These are phyloP conservation scores for Dothistroma pini DNA, from an alignment of 2,329 filamentous ascomycete genomes.

Conservation along the genomic window DNA sequence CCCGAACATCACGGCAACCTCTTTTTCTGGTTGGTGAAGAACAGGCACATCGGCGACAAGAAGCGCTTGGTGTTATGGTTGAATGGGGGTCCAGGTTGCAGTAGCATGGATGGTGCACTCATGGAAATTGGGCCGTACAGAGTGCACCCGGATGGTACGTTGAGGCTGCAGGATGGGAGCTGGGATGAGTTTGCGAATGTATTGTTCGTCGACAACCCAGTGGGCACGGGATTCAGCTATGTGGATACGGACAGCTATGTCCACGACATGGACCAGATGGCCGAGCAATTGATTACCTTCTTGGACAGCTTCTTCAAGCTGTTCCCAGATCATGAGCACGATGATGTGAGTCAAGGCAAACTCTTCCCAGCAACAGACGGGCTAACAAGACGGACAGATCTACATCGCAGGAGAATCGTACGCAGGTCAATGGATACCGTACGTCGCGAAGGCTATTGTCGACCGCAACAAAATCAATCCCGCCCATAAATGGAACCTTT, in stretches of 20 bases:
- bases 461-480: constrained; percentile 68
- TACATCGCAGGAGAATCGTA: constrained; percentile 97
- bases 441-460: constrained; percentile 88
- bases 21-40: constrained; percentile 98
- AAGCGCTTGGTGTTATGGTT: constrained; percentile 94
- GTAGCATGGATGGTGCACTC: constrained; percentile 91
- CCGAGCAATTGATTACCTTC: constrained; percentile 80
- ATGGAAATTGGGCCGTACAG: constrained; percentile 97
- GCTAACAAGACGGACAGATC: constrained; percentile 53
- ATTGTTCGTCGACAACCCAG: constrained; percentile 94
- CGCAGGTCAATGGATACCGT: constrained; percentile 94
- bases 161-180: constrained; percentile 84
- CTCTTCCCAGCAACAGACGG: not conserved
- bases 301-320: constrained; percentile 86
- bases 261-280: constrained; percentile 83
- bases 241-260: constrained; percentile 85
- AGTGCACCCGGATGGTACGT: constrained; percentile 66
- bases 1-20: constrained; percentile 84
- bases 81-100: constrained; percentile 95
- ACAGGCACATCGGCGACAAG: constrained; percentile 87
- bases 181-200: constrained; percentile 99
- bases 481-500: constrained; percentile 66
- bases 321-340: constrained; percentile 86
- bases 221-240: constrained; percentile 95
- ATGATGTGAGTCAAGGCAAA: constrained; percentile 70